Base-by-base conservation (phyloP, 257 asterid species). In the Solanum tacnaense region DNA sequence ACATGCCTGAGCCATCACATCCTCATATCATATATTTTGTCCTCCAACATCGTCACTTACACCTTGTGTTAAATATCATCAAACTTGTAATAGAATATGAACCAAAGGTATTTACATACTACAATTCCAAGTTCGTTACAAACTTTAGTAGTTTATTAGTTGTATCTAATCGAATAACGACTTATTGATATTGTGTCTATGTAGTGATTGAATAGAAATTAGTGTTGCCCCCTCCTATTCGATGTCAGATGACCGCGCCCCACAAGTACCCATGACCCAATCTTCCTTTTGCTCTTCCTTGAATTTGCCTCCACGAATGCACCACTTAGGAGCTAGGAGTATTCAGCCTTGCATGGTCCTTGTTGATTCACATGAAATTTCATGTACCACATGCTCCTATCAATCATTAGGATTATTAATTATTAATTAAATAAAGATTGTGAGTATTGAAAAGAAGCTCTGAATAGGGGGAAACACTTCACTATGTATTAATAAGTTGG, bases 241-340 rank as follows among this genome's bases (percentile, higher is more conserved):
- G 56, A 87, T 65, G 89, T 16, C 39, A 38, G 75, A 84, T 87
- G 89, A 86, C 2, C 86, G 21, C 70, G 67, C 70, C 83, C 72
- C 82, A 65, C 82, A 87, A 79, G 83, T 68, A 87, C 58, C 52
- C 56, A 46, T 46, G 56, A 46, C 20, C 18, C 83, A 87, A 87
- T 84, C 84, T 87, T 87, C 58, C 58, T 67, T 87, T 82, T 87
- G 87, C 87, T 20, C 25, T 58, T 58, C n/a, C n/a, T 58, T 58
- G 0, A 11, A 4, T 58, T 58, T 58, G 68, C 27, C 27, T 58
- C 27, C 27, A 4, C 25, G 6, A 58, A 23, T 4, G 5, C 27
- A 7, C 13, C 68, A 58, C 3, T 21, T 20, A 21, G 0, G 2
- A 20, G 2, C 13, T 21, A 58, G 0, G 25, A 20, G 25, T 58